Evolutionary conservation across 1,284 basidiomycete genomes (phyloP).

Genomic region (Heliocybe sulcata): DNA sequence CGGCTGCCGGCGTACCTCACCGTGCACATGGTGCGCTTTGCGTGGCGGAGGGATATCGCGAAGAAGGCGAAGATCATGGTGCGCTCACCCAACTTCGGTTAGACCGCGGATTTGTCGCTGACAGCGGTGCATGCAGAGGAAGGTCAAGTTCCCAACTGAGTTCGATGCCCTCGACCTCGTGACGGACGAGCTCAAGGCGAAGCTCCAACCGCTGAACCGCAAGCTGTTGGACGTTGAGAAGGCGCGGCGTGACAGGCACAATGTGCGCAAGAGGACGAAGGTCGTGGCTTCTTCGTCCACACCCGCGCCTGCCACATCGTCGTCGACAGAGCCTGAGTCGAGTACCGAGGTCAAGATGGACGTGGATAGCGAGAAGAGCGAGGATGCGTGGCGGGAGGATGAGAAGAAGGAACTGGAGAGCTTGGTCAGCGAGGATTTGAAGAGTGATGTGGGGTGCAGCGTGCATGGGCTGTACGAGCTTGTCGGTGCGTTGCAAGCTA

Average conservation of each 20-base stretch:
- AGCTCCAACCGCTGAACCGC: constrained; percentile 64
- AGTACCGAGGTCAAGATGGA: constrained; percentile 14
- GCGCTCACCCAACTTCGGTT: constrained; percentile 10
- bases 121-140: constrained; percentile 45
- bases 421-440: constrained; percentile 59
- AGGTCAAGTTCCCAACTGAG: constrained; percentile 89
- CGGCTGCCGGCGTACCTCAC: constrained; percentile 83
- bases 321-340: constrained; percentile 8
- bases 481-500: constrained; percentile 60
- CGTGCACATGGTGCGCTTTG: constrained; percentile 93
- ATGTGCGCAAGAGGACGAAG: constrained; percentile 75
- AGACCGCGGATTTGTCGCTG: too few relatives aligned
- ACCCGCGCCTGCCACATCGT: constrained; percentile 14
- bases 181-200: constrained; percentile 73
- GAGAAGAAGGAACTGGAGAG: constrained; percentile 61
- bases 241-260: constrained; percentile 79
- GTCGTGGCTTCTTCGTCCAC: constrained; percentile 20
- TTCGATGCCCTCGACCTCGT: constrained; percentile 83
- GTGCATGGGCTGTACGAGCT: constrained; percentile 79
- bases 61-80: constrained; percentile 94
- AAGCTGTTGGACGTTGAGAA: constrained; percentile 77
- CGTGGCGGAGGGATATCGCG: constrained; percentile 87
- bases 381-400: constrained; percentile 36
- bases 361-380: constrained; percentile 11
- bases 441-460: constrained; percentile 66